phyloP scores from a whole-genome alignment of 106 monocot genomes.

The Dioscorea alata region DNA sequence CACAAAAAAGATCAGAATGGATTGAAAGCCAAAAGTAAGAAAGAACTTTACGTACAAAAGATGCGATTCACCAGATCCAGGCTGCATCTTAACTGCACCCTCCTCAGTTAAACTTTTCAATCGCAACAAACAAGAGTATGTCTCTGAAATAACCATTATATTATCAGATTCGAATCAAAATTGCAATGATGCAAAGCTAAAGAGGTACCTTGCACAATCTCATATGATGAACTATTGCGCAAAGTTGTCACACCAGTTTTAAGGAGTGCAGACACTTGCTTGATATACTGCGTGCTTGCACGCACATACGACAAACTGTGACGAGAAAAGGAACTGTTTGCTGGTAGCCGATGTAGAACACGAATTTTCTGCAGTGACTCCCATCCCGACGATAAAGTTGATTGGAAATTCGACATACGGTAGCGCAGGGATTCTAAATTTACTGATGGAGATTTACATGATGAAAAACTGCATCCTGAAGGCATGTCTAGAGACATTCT shows the following conservation, averaged over 20 bases:
- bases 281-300: conserved; percentile 82
- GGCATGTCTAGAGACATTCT: conserved; percentile 87
- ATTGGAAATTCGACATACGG: conserved; percentile 69
- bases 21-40: not conserved
- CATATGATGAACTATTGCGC: conserved; percentile 61
- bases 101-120: conserved; percentile 80
- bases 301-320: conserved; percentile 91
- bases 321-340: conserved; percentile 63
- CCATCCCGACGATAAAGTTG: conserved; percentile 77
- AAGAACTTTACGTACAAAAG: conserved; percentile 68
- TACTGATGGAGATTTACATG: conserved; percentile 35
- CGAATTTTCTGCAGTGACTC: conserved; percentile 65
- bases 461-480: conserved; percentile 72
- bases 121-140: conserved; percentile 76
- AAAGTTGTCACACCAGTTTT: conserved; percentile 75
- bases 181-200: not conserved
- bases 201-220: conserved; percentile 50
- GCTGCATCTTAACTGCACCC: conserved; percentile 64
- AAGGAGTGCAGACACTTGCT: conserved; percentile 78
- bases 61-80: conserved; percentile 91
- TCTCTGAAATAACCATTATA: conserved; percentile 29
- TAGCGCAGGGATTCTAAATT: conserved; percentile 59
- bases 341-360: conserved; percentile 59
- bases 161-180: conserved; percentile 12
- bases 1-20: not conserved